Evolutionary conservation across 1,284 basidiomycete genomes (phyloP).

Genomic region (Grifola frondosa): DNA sequence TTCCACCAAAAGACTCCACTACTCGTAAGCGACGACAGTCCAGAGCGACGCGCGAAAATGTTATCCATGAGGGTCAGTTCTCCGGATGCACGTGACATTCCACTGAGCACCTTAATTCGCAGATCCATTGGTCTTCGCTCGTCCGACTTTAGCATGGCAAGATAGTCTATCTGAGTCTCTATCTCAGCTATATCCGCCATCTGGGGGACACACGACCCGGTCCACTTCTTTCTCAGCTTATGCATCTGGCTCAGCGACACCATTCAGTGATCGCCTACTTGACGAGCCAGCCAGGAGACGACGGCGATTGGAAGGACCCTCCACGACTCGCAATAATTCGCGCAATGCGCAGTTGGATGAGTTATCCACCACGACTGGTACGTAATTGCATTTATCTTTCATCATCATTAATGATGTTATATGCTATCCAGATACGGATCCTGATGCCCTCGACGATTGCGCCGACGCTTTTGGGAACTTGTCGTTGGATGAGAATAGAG

Average conservation of each 20-base stretch:
- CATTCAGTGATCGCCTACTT: not conserved
- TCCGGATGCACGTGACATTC: conserved; percentile 11
- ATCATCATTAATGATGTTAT: too few species aligned
- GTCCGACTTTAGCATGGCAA: conserved; percentile 74
- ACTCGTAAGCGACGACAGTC: conserved; percentile 68
- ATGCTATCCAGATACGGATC: conserved; percentile 10
- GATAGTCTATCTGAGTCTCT: conserved; percentile 58
- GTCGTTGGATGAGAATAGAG: conserved; percentile 79
- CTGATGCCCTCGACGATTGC: conserved; percentile 44
- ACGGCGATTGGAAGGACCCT: too few species aligned
- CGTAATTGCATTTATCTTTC: not conserved
- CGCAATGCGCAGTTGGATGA: too few species aligned
- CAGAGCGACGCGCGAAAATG: conserved; percentile 70
- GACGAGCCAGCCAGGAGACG: too few species aligned
- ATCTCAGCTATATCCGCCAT: not conserved
- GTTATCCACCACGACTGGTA: not conserved
- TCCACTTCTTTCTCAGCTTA: too few species aligned
- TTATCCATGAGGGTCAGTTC: conserved; percentile 61
- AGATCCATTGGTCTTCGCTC: conserved; percentile 57
- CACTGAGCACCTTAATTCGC: too few species aligned
- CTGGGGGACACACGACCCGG: not conserved
- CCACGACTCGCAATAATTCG: too few species aligned
- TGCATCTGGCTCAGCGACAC: not conserved
- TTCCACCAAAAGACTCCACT: conserved; percentile 49
- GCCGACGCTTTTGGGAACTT: conserved; percentile 70